Percentiles rank a stretch among this genome's conserved stretches.
These are phyloP conservation scores for Spergularia bocconei DNA, from an alignment of 148 eudicot species.

Conservation along the genomic window DNA sequence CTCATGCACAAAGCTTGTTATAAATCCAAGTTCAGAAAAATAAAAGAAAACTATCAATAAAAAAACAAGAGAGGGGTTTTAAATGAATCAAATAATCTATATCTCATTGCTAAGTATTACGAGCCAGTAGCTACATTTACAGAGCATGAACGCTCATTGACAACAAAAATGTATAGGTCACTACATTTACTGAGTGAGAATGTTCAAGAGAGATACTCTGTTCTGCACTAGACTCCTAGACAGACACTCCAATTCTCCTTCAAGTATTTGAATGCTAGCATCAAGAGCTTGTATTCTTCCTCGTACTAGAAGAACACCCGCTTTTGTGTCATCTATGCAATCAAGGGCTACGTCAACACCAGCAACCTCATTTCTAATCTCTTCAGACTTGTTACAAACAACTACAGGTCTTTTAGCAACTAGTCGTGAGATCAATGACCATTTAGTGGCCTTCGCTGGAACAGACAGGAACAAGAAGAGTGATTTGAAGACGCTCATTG, in stretches of 20 bases:
- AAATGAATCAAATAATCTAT: neutral
- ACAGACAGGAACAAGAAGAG: conserved; percentile 38
- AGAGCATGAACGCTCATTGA: neutral
- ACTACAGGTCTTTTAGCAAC: conserved; percentile 8
- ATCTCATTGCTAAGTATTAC: conserved; percentile 9
- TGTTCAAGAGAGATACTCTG: conserved; percentile 46
- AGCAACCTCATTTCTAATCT: conserved; percentile 32
- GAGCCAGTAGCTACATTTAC: conserved; percentile 13
- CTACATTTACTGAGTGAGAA: conserved; percentile 26
- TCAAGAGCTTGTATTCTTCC: conserved; percentile 31
- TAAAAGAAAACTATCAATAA: too few species aligned
- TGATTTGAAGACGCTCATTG: conserved; percentile 24
- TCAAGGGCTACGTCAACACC: conserved; percentile 34
- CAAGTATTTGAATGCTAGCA: conserved; percentile 24
- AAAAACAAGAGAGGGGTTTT: too few species aligned
- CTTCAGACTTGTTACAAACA: conserved; percentile 3
- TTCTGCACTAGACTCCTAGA: conserved; percentile 35
- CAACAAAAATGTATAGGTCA: neutral
- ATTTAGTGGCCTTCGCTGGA: conserved; percentile 28
- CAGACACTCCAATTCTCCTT: conserved; percentile 32
- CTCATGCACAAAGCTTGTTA: too few species aligned
- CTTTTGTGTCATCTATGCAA: neutral
- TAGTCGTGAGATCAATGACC: conserved; percentile 40
- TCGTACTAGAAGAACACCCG: conserved; percentile 24
- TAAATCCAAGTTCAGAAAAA: too few species aligned